Conservation (phyloP, 495 filamentous ascomycete genomes). For the Aspergillus leporis region DNA sequence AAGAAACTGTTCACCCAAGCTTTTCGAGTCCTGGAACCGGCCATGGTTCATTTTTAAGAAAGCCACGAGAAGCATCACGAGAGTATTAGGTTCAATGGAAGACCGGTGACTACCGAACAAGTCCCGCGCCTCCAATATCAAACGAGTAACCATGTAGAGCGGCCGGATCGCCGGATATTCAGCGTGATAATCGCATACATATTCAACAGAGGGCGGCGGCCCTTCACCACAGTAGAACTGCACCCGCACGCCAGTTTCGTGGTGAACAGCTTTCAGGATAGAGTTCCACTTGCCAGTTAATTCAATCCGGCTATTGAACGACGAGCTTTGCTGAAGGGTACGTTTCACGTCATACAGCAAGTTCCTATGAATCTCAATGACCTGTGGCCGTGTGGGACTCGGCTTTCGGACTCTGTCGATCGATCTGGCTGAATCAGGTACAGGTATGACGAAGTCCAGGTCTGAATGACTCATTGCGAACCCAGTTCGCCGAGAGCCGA, state of each 20-base stretch:
- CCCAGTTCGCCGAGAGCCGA: slow-evolving; percentile 57
- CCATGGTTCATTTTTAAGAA: slow-evolving; percentile 47
- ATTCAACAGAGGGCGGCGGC: slow-evolving; percentile 33
- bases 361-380: slow-evolving; percentile 21
- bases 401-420: slow-evolving; percentile 27
- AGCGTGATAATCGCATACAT: slow-evolving; percentile 45
- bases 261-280: slow-evolving; percentile 37
- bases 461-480: slow-evolving; percentile 52
- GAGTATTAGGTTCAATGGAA: slow-evolving; percentile 49
- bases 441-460: slow-evolving; percentile 45
- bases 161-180: slow-evolving; percentile 51
- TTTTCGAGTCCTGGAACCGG: slow-evolving; percentile 27
- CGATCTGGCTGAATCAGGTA: slow-evolving; percentile 26
- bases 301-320: slow-evolving; percentile 16
- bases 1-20: slow-evolving; percentile 45
- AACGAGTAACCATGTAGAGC: slow-evolving; percentile 49
- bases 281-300: slow-evolving; percentile 22
- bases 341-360: slow-evolving; percentile 26
- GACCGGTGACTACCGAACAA: slow-evolving; percentile 45
- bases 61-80: slow-evolving; percentile 59
- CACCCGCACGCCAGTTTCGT: slow-evolving; percentile 46
- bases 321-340: slow-evolving; percentile 19
- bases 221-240: slow-evolving; percentile 45
- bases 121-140: slow-evolving; percentile 47
- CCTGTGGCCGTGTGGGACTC: slow-evolving; percentile 33